phyloP scores from a whole-genome alignment of 108 stramenopile species.

The Seminavis robusta region DNA sequence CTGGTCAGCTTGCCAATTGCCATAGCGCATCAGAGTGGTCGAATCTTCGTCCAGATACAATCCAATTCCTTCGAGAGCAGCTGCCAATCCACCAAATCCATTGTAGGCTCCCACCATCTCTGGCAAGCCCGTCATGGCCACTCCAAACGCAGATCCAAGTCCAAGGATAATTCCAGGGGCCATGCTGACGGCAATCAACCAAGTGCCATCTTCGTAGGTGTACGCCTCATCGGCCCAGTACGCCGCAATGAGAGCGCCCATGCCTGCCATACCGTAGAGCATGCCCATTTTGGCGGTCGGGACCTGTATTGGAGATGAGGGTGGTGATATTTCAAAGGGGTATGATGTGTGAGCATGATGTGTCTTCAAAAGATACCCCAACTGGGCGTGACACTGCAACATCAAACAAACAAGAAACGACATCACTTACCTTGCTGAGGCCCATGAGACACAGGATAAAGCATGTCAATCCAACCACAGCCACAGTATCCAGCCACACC shows the following conservation, averaged over 20 bases:
- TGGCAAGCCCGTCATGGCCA: slow-evolving; percentile 47
- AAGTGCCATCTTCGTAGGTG: slow-evolving; percentile 44
- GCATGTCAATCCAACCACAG: slow-evolving; percentile 50
- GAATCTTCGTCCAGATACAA: slow-evolving; percentile 50
- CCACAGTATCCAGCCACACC: slow-evolving; percentile 52
- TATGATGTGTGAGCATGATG: not conserved
- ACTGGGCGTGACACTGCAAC: not conserved
- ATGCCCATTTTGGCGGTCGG: slow-evolving; percentile 55
- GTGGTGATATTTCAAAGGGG: not conserved
- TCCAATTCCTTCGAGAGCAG: slow-evolving; percentile 45
- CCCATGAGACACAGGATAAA: slow-evolving; percentile 55
- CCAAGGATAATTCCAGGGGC: slow-evolving; percentile 45
- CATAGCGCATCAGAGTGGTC: slow-evolving; percentile 27
- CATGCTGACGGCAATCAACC: slow-evolving; percentile 53
- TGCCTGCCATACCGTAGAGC: slow-evolving; percentile 50
- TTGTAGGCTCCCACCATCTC: slow-evolving; percentile 63
- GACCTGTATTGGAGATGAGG: slow-evolving; percentile 31
- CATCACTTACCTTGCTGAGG: slow-evolving; percentile 38
- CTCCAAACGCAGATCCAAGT: slow-evolving; percentile 30
- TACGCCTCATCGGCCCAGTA: slow-evolving; percentile 52
- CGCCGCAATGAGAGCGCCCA: slow-evolving; percentile 36
- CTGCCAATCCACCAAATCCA: slow-evolving; percentile 54
- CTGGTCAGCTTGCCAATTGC: slow-evolving; percentile 22
- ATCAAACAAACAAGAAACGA: not conserved
- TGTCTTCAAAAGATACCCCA: not conserved